phyloP scores from a whole-genome alignment of 2,329 filamentous ascomycete genomes.

The Coleophoma eucalyptorum region DNA sequence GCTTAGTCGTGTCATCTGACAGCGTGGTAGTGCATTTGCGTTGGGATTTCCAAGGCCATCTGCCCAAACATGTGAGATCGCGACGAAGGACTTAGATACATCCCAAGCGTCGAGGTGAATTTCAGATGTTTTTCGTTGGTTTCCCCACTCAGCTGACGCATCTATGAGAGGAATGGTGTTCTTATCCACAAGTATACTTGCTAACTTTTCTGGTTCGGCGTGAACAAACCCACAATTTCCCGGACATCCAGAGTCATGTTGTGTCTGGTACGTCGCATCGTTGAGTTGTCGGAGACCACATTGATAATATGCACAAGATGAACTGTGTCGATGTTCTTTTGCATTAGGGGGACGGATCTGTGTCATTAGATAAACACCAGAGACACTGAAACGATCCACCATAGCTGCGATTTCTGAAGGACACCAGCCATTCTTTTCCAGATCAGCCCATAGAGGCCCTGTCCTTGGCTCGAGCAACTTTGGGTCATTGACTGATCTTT shows the following conservation, averaged over 20 bases:
- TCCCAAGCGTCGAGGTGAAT: not conserved
- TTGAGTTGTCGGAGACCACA: not conserved
- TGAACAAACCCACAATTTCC: not conserved
- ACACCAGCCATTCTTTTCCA: not conserved
- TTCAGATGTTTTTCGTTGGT: not conserved
- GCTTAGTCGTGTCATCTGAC: constrained; percentile 5
- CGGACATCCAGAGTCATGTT: not conserved
- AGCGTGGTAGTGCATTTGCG: constrained; percentile 4
- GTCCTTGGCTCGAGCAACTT: not conserved
- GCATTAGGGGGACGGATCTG: not conserved
- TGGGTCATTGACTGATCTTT: not conserved
- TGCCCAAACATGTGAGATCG: constrained; percentile 11
- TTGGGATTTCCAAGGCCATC: constrained; percentile 9
- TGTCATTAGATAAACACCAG: not conserved
- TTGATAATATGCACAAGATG: not conserved
- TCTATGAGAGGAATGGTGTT: not conserved
- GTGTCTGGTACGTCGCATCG: not conserved
- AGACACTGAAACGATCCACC: not conserved
- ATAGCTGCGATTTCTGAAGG: not conserved
- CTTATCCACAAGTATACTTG: not conserved
- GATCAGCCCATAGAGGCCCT: not conserved
- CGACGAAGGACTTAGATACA: not conserved
- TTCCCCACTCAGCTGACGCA: not conserved
- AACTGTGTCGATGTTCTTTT: not conserved
- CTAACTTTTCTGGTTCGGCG: not conserved